Percentiles rank a stretch among this genome's conserved stretches.
phyloP scores from a whole-genome alignment of 1,139 yeast genomes.

The Nakaseomyces bracarensis region DNA sequence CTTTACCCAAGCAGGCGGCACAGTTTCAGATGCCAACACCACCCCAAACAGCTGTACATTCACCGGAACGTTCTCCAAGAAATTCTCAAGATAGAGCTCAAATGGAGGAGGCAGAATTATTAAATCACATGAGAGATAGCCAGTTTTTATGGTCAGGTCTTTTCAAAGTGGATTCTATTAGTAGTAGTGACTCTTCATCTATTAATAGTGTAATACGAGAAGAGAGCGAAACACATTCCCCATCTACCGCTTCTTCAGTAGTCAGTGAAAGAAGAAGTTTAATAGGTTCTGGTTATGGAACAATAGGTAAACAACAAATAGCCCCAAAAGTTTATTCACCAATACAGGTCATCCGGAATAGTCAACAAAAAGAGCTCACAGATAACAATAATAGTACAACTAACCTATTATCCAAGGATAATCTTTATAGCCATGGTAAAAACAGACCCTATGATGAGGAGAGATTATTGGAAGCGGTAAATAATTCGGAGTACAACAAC shows the following conservation, averaged over 20 bases:
- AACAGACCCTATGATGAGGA: background rate
- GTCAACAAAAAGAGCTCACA: too few relatives aligned
- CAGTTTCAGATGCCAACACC: background rate
- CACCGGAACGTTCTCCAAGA: background rate
- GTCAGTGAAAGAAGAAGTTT: background rate
- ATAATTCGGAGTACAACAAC: background rate
- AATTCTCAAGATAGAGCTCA: background rate
- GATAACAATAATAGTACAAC: slow-evolving; percentile 1
- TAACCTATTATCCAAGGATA: background rate
- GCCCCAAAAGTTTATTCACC: background rate
- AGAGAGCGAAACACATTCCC: background rate
- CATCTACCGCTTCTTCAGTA: background rate
- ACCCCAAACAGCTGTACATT: background rate
- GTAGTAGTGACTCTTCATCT: slow-evolving; percentile 10
- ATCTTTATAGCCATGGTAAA: background rate
- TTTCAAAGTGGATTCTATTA: background rate
- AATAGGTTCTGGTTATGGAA: slow-evolving; percentile 1
- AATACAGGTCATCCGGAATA: too few relatives aligned
- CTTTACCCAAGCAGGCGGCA: background rate
- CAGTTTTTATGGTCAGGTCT: slow-evolving; percentile 5
- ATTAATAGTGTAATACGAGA: slow-evolving; percentile 6
- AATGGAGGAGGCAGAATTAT: background rate
- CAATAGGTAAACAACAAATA: background rate
- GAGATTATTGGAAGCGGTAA: background rate
- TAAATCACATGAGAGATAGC: background rate